Base-by-base conservation (phyloP, 2,329 filamentous ascomycete species). In the Alternaria gansuensis region DNA sequence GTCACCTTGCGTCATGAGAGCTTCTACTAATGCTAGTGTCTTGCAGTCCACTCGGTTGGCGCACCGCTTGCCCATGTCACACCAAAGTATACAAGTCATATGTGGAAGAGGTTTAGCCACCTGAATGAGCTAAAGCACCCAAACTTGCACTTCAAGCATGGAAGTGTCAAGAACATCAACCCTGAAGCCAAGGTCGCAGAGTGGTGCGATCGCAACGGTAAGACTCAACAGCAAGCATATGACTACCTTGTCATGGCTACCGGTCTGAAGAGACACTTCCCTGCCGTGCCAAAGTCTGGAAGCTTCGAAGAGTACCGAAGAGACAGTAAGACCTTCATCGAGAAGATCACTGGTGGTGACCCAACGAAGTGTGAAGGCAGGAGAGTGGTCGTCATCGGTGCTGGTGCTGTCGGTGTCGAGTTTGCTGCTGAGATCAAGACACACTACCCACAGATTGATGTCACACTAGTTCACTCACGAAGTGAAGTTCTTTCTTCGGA, bases 341-440 rank as follows among this genome's bases (percentile, higher is more conserved):
- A 83, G 21, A 73, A 73, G 57, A 75, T 76, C 28, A 75, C 72
- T 21, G 74, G 74, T 10, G 66, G 66, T 3, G 70, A 74, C 14
- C 49, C 62, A n/a, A 53, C 64, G 5, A 67, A 66, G 36, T 67
- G 70, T 24, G 63, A 70, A 24, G 71, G 71, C 7, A 61, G 75
- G 37, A 87, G 85, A 0, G 85, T 93, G 1, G 84, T 91, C 0
- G 82, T 94, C 23, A 87, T 94, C n/a, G 90, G 91, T 17, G 91
- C 91, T 63, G 87, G 90, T 49, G 91, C 91, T 6, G 91, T 93
- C 1, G 91, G 91, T 8, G 88, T 93, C 54, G 91, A 94, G 74
- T 92, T 94, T 83, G 90, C 91, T 0, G 87, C 89, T 1, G 91
- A 95, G 78, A 80, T 93, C 53, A 93, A 93, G 77, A 75, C 85